phyloP scores from a whole-genome alignment of 2,329 filamentous ascomycete species.

The Cercospora sesami region DNA sequence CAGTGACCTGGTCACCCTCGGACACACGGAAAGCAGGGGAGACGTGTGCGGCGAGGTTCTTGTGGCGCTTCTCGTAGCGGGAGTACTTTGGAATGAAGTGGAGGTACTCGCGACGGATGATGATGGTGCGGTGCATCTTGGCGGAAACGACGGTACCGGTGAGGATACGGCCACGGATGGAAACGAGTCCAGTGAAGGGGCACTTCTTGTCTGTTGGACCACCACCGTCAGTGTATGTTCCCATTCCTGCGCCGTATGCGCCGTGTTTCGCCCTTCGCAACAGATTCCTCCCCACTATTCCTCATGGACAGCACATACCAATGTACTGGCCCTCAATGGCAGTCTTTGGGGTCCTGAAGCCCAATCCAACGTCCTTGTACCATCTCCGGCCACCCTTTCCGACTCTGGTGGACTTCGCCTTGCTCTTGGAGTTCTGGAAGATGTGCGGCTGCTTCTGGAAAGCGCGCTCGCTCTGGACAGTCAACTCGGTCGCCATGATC shows the following conservation, averaged over 20 bases:
- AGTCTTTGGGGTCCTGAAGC: slow-evolving; percentile 97
- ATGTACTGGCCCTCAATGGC: slow-evolving; percentile 99
- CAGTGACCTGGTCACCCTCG: slow-evolving; percentile 98
- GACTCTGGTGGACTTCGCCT: slow-evolving; percentile 76
- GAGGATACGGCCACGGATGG: slow-evolving; percentile 99
- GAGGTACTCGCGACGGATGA: slow-evolving; percentile 99
- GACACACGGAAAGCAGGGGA: slow-evolving; percentile 99
- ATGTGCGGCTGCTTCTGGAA: slow-evolving; percentile 99
- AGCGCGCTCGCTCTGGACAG: slow-evolving; percentile 99
- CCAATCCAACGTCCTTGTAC: slow-evolving; percentile 99
- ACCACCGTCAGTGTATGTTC: slow-evolving; percentile 22
- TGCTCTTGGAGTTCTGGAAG: slow-evolving; percentile 97
- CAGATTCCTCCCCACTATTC: slow-evolving; percentile 11
- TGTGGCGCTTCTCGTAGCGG: slow-evolving; percentile 99
- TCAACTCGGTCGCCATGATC: slow-evolving; percentile 96
- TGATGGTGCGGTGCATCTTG: slow-evolving; percentile 99
- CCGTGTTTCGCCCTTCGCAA: slow-evolving; percentile 1
- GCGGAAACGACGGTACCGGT: slow-evolving; percentile 98
- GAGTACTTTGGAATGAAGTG: slow-evolving; percentile 99
- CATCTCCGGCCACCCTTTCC: slow-evolving; percentile 93
- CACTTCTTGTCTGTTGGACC: slow-evolving; percentile 91
- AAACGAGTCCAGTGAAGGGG: slow-evolving; percentile 98
- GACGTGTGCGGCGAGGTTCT: slow-evolving; percentile 99
- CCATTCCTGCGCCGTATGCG: slow-evolving; percentile 10
- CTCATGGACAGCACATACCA: slow-evolving; percentile 62